Base-by-base conservation (phyloP, 2,329 filamentous ascomycete genomes). In the Penicillium sp. region DNA sequence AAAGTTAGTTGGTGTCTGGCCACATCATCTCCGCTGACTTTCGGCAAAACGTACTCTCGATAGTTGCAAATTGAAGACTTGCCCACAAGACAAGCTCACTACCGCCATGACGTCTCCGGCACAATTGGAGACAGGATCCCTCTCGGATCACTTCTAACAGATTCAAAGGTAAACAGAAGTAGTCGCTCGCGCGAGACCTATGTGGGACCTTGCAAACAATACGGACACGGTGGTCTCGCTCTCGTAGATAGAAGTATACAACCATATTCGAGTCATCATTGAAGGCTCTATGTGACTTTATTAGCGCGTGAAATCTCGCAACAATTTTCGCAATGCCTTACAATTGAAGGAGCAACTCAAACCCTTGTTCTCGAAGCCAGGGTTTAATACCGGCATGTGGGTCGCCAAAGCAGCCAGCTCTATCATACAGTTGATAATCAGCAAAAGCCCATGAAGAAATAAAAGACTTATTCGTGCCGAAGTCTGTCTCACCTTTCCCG, bases 181-280 rank as follows among this genome's bases (percentile, higher is more conserved):
- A 76, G 42, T 80, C 76, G n/a, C 75, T 78, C 5, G 75, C 72
- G 43, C 77, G 75, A 25, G 65, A 66, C 2, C 73, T 65, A 55
- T 80, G 79, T 37, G 78, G 76, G 1, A 80, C 76, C 57, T 82
- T 79, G 69, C 84, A 83, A 6, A 87, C 71, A 11, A 88, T 82
- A 28, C 85, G 80, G 25, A 81, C 80, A 52, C 84, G 82, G 57
- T 79, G 73, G 65, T 87, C 84, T 0, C 70, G 67, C 10, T 80
- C 75, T 13, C 84, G 79, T 67, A 82, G 79, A 65, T 83, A 87
- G n/a, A 84, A 79, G 43, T 77, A 76, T 19, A 83, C 76, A 42
- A 73, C 78, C 22, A 84, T 75, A 38, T 80, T 75, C 5, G 73
- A 69, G 5, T 70, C 79, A 43, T 76, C 76, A 40, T 82, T 80